Conservation (phyloP, 768 basidiomycete species). For the Fibroporia radiculosa region DNA sequence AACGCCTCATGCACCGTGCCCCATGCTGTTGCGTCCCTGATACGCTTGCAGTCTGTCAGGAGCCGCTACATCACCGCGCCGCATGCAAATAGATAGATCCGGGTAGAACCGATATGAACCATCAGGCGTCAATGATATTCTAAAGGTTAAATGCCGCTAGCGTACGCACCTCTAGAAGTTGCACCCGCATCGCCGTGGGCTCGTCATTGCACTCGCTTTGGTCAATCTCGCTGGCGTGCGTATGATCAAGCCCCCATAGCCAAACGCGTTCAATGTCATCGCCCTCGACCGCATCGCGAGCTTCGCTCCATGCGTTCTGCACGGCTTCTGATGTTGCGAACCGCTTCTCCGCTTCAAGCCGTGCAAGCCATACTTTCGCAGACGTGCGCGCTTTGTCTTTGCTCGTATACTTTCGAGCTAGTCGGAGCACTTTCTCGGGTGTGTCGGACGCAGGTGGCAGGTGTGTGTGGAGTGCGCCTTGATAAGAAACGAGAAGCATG, state of each 20-base stretch:
- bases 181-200: slow-evolving; percentile 10
- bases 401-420: slow-evolving; percentile 40
- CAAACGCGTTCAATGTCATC: slow-evolving; percentile 36
- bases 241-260: slow-evolving; percentile 43
- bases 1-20: slow-evolving; percentile 37
- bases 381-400: slow-evolving; percentile 18
- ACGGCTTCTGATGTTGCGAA: slow-evolving; percentile 17
- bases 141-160: background rate
- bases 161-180: slow-evolving; percentile 21
- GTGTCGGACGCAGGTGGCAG: slow-evolving; percentile 15
- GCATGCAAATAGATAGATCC: background rate
- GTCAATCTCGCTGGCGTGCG: slow-evolving; percentile 2
- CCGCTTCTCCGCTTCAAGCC: slow-evolving; percentile 37
- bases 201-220: slow-evolving; percentile 1
- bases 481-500: slow-evolving; percentile 22
- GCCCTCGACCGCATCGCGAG: slow-evolving; percentile 30
- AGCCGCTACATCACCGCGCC: slow-evolving; percentile 13
- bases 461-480: slow-evolving; percentile 11
- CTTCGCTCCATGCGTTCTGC: slow-evolving; percentile 35
- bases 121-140: background rate
- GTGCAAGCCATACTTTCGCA: slow-evolving; percentile 44
- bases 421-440: slow-evolving; percentile 26
- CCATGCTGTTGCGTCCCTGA: slow-evolving; percentile 27
- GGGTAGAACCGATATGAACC: background rate
- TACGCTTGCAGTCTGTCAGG: slow-evolving; percentile 38